phyloP scores from a whole-genome alignment of 306 rosid genomes.

The Crataegus laevigata region DNA sequence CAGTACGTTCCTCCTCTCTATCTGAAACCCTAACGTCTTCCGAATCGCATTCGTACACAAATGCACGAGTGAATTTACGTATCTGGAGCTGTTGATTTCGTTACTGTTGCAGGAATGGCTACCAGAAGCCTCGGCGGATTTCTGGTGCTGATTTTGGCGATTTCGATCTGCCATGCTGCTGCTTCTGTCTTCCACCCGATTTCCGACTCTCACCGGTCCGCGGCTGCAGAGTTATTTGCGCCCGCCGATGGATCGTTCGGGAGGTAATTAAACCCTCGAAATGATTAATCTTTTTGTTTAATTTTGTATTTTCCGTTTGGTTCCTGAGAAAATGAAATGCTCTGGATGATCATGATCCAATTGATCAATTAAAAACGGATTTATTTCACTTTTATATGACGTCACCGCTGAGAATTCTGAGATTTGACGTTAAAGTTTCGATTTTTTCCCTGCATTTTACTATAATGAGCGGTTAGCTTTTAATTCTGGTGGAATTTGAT shows the following conservation, averaged over 20 bases:
- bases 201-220: constrained; percentile 76
- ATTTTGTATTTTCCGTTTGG: not conserved
- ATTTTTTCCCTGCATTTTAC: not conserved
- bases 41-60: not conserved
- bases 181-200: constrained; percentile 48
- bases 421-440: not conserved
- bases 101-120: constrained; percentile 61
- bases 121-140: constrained; percentile 41
- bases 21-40: constrained; percentile 25
- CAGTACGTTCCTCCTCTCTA: constrained; percentile 25
- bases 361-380: not conserved
- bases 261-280: constrained; percentile 35
- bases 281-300: not conserved
- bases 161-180: constrained; percentile 44
- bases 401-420: not conserved
- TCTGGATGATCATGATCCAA: not conserved
- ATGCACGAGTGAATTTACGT: not conserved
- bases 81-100: constrained; percentile 15
- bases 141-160: constrained; percentile 44
- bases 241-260: constrained; percentile 42
- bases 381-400: not conserved
- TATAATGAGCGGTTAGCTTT: not conserved
- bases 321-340: not conserved
- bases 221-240: constrained; percentile 59
- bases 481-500: not conserved